Conservation (phyloP, 441 rosid genomes). For the Brassica balearica region DNA sequence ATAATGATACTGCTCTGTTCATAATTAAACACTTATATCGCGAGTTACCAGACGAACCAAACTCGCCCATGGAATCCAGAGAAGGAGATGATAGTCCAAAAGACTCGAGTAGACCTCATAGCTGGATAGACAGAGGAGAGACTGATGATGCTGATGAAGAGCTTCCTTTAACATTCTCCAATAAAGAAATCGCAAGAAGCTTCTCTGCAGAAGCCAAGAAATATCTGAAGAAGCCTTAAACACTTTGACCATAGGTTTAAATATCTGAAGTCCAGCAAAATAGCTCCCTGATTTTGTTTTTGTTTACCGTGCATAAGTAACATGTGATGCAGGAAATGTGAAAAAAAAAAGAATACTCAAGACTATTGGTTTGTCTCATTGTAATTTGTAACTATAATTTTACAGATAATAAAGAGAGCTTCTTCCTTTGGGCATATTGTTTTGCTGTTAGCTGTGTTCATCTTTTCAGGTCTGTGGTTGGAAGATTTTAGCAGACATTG, state of each 20-base stretch:
- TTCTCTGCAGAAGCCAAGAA: conserved; percentile 71
- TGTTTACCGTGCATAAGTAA: conserved; percentile 38
- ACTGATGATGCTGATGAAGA: conserved; percentile 73
- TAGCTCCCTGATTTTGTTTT: conserved; percentile 28
- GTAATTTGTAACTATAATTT: conserved; percentile 39
- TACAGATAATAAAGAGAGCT: conserved; percentile 27
- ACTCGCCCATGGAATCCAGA: conserved; percentile 38
- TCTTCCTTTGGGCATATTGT: not conserved
- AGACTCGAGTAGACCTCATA: conserved; percentile 42
- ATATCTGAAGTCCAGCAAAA: conserved; percentile 13
- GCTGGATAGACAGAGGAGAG: conserved; percentile 61
- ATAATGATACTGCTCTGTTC: conserved; percentile 88
- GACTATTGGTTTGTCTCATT: conserved; percentile 24
- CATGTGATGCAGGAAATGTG: conserved; percentile 24
- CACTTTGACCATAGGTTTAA: conserved; percentile 14
- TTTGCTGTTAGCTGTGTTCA: not conserved
- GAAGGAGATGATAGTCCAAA: conserved; percentile 44
- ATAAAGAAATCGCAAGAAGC: conserved; percentile 50
- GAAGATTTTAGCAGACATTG: conserved; percentile 63
- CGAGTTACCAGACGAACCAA: conserved; percentile 67
- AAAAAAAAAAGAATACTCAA: conserved; percentile 4
- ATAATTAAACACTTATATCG: conserved; percentile 82
- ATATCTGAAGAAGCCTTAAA: conserved; percentile 48
- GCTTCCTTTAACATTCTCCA: conserved; percentile 84
- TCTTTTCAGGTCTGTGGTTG: conserved; percentile 41